These are phyloP conservation scores for Neolentinus lepideus DNA, from an alignment of 1,284 basidiomycete genomes.

Conservation along the genomic window DNA sequence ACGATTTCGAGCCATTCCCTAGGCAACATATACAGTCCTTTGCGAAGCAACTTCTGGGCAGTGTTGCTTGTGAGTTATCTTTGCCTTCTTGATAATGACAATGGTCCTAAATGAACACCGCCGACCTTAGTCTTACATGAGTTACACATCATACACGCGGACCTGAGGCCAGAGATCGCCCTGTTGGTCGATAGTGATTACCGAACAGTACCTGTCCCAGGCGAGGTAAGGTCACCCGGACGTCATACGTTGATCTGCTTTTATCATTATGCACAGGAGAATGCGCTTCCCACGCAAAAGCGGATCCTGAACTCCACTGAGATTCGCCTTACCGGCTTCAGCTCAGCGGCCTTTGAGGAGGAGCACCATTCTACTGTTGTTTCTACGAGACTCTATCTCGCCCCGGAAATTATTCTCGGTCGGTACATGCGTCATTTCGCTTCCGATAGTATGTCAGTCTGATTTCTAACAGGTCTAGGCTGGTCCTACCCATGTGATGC, in stretches of 20 bases:
- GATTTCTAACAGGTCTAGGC: slow-evolving; percentile 70
- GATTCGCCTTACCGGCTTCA: slow-evolving; percentile 97
- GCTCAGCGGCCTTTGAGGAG: slow-evolving; percentile 95
- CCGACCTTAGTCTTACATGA: slow-evolving; percentile 76
- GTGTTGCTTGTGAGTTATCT: slow-evolving; percentile 83
- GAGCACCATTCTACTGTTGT: slow-evolving; percentile 99
- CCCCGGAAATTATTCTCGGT: slow-evolving; percentile 98
- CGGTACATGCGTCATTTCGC: slow-evolving; percentile 19
- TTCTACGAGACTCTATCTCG: slow-evolving; percentile 96
- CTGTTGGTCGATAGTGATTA: slow-evolving; percentile 87
- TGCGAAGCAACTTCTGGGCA: slow-evolving; percentile 86
- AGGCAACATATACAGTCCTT: slow-evolving; percentile 95
- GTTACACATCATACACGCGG: slow-evolving; percentile 91
- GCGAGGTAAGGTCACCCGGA: slow-evolving; percentile 40
- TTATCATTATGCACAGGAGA: slow-evolving; percentile 56
- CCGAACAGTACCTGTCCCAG: slow-evolving; percentile 46
- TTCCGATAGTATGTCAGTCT: slow-evolving; percentile 11
- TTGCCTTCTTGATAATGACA: slow-evolving; percentile 5
- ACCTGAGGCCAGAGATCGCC: slow-evolving; percentile 98
- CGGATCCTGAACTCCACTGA: slow-evolving; percentile 83
- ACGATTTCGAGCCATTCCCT: slow-evolving; percentile 95
- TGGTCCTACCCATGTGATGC: slow-evolving; percentile 99
- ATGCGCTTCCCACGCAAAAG: slow-evolving; percentile 52
- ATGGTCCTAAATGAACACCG: slow-evolving; percentile 9
- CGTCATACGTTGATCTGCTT: too few relatives aligned